Evolutionary conservation across 106 monocot species (phyloP), one percentile per base, ranked within the genome.

Genomic region (Dioscorea alata): DNA sequence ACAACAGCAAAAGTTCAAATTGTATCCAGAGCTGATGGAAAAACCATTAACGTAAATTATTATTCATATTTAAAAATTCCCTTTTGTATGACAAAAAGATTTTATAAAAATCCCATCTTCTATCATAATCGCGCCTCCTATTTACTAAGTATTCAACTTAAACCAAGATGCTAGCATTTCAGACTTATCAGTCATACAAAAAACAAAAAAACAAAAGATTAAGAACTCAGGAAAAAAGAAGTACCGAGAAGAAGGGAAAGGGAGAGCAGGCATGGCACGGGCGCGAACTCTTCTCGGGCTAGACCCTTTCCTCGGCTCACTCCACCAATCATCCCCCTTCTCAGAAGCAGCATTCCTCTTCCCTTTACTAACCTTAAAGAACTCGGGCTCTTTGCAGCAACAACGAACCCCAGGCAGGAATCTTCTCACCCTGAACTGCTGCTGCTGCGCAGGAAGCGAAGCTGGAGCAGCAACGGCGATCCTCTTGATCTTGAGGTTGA

Each of bases 241-340:
- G 51, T 77, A 81, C 81, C 81, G 72, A 18, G 59, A 62, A 17
- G 80, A 78, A 67, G 78, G 69, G 73, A 84, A 81, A 8, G 84
- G 78, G 1, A 71, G 59, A 4, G 68, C 50, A 13, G 82, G 74
- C 66, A 74, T 70, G 9, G 86, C 83, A 31, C 64, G 60, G 10
- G 69, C 72, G 6, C 76, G 63, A 12, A 75, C 66, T 57, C 49
- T 63, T 65, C 80, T 34, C 4, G 64, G 15, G 58, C 58, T 60
- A 16, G 33, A 64, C 12, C 64, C n/a, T 53, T 74, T 80, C 59
- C 48, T 75, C 23, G 20, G 22, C 63, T 74, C 83, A 23, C 54
- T 16, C 66, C 63, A 48, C 74, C 77, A 65, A 70, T 75, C 64
- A 35, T 78, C 76, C 54, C 35, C 72, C 69, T 22, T 77, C 65